Percentiles rank a stretch among this genome's conserved stretches.
Conservation (phyloP, 192 early-diverging fungal species). For the Coemansia umbellata region DNA sequence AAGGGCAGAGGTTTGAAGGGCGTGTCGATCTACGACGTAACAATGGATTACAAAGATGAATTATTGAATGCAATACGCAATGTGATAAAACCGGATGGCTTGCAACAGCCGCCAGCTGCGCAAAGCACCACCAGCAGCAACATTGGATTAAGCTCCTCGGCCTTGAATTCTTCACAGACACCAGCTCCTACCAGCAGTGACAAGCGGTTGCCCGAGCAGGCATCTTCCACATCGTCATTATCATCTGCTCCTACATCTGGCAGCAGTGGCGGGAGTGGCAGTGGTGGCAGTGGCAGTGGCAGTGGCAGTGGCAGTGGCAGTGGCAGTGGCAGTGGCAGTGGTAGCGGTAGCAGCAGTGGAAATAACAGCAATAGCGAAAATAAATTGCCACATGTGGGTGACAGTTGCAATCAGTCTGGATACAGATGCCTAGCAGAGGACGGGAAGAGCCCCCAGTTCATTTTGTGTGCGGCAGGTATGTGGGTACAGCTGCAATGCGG, state of each 20-base stretch:
- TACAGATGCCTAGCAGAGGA: constrained; percentile 27
- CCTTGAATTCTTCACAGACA: too few relatives aligned
- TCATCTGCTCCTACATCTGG: background rate
- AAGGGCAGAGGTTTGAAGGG: constrained; percentile 54
- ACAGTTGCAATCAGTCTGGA: constrained; percentile 8
- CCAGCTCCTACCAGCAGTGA: background rate
- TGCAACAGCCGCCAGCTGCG: too few relatives aligned
- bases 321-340: too few relatives aligned
- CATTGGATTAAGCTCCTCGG: too few relatives aligned
- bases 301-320: too few relatives aligned
- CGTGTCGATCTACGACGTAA: constrained; percentile 56
- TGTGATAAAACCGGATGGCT: constrained; percentile 1
- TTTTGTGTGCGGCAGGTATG: constrained; percentile 19
- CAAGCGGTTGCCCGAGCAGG: too few relatives aligned
- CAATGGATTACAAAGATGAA: constrained; percentile 53
- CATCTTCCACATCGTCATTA: background rate
- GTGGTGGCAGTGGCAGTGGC: too few relatives aligned
- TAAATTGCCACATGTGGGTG: constrained; percentile 6
- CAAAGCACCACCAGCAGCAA: too few relatives aligned
- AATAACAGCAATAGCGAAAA: background rate
- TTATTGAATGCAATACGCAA: constrained; percentile 39
- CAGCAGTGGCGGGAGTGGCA: too few relatives aligned
- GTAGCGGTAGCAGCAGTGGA: background rate
- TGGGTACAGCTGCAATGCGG: constrained; percentile 40
- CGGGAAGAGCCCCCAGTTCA: constrained; percentile 19